Evolutionary conservation across 345 rosid genomes (phyloP).

Genomic region (Rubroshorea leprosula): DNA sequence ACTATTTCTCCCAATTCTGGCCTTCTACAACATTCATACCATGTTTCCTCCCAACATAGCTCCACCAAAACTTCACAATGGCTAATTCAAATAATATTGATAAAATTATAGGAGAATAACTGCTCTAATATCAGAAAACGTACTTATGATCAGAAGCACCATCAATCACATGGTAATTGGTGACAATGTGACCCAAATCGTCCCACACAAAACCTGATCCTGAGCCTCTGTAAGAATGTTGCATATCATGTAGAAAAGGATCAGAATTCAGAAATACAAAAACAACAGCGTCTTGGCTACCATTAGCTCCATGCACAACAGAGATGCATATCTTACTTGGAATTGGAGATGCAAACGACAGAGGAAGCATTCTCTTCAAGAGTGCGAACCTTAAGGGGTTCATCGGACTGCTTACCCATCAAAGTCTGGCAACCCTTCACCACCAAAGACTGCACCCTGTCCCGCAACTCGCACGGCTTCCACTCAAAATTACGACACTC

Average conservation of each 20-base stretch:
- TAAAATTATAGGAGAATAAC: too few relatives aligned
- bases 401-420: background rate
- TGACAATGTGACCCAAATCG: background rate
- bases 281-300: background rate
- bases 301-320: background rate
- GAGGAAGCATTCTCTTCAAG: background rate
- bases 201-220: background rate
- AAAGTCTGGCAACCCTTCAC: too few relatives aligned
- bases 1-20: too few relatives aligned
- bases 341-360: background rate
- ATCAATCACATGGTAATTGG: background rate
- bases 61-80: too few relatives aligned
- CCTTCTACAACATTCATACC: too few relatives aligned
- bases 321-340: background rate
- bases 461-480: too few relatives aligned
- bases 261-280: background rate
- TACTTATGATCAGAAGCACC: background rate
- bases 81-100: too few relatives aligned
- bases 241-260: background rate
- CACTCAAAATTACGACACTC: too few relatives aligned
- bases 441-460: too few relatives aligned
- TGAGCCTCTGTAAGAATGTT: background rate
- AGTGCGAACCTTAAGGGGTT: background rate
- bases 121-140: background rate
- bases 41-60: too few relatives aligned